Evolutionary conservation across 345 rosid species (phyloP).

Genomic region (Eucalyptus regnans): DNA sequence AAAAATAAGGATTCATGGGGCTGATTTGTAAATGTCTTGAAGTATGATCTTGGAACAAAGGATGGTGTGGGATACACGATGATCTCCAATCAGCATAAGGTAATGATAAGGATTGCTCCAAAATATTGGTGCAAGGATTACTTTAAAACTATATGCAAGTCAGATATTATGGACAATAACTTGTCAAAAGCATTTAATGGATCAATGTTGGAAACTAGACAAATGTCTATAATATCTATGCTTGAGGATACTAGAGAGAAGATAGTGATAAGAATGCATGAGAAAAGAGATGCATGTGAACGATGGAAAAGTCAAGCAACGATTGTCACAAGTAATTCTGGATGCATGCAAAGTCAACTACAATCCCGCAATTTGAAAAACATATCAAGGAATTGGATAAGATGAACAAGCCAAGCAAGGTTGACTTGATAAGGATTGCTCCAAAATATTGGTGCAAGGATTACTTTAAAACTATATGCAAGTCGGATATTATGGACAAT

Average conservation of each 20-base stretch:
- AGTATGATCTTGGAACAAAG: neutral
- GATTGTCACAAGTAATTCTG: neutral
- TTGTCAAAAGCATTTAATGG: neutral
- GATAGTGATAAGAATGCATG: neutral
- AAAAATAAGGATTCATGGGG: neutral
- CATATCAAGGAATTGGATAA: neutral
- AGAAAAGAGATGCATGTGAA: neutral
- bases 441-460: neutral
- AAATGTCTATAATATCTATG: neutral
- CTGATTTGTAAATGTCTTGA: neutral
- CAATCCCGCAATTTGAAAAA: neutral
- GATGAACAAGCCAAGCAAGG: neutral
- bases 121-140: neutral
- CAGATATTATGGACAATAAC: neutral
- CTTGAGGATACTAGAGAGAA: neutral
- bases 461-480: neutral
- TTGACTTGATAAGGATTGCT: neutral
- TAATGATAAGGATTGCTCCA: neutral
- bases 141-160: neutral
- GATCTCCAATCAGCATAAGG: neutral
- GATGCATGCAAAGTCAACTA: neutral
- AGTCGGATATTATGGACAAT: neutral
- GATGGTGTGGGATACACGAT: neutral
- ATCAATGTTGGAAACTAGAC: neutral
- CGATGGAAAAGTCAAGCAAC: neutral